Conservation (phyloP, 257 asterid species). For the Scutellaria minor region DNA sequence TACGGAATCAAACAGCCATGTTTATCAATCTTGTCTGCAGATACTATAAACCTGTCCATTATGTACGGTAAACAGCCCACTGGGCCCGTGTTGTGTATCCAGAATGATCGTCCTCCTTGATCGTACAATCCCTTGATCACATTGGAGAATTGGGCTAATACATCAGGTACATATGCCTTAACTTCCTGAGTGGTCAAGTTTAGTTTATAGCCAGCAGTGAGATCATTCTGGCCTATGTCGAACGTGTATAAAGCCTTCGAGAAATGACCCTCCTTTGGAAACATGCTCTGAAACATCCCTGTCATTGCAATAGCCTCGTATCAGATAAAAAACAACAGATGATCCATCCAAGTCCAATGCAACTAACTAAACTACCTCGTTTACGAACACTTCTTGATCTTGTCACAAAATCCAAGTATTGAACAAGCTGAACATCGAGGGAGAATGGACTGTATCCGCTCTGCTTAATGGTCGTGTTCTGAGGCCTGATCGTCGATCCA, state of each 20-base stretch:
- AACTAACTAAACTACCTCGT: slow-evolving; percentile 46
- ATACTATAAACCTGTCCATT: slow-evolving; percentile 61
- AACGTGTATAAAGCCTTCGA: slow-evolving; percentile 66
- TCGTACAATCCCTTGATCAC: slow-evolving; percentile 64
- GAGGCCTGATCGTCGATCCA: slow-evolving; percentile 87
- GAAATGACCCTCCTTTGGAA: slow-evolving; percentile 56
- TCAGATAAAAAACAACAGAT: background rate
- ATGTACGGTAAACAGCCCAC: slow-evolving; percentile 74
- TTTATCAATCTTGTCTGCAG: slow-evolving; percentile 60
- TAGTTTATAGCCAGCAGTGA: slow-evolving; percentile 74
- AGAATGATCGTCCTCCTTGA: slow-evolving; percentile 69
- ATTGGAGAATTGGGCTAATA: slow-evolving; percentile 53
- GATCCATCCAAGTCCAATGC: no score
- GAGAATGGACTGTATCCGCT: slow-evolving; percentile 87
- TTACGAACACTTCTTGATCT: slow-evolving; percentile 61
- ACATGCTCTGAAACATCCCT: slow-evolving; percentile 45
- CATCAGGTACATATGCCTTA: slow-evolving; percentile 71
- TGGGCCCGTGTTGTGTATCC: slow-evolving; percentile 87
- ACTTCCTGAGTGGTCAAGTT: slow-evolving; percentile 69
- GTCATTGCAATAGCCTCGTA: slow-evolving; percentile 6
- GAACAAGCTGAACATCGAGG: slow-evolving; percentile 61
- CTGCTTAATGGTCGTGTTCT: slow-evolving; percentile 67
- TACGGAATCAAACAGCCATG: slow-evolving; percentile 68
- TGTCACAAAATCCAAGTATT: slow-evolving; percentile 57
- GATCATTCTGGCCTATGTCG: slow-evolving; percentile 88